A percentile compares a stretch with the other conserved stretches of the same genome.
These are phyloP conservation scores for Cucumis variabilis DNA, from an alignment of 331 rosid genomes.

Conservation along the genomic window DNA sequence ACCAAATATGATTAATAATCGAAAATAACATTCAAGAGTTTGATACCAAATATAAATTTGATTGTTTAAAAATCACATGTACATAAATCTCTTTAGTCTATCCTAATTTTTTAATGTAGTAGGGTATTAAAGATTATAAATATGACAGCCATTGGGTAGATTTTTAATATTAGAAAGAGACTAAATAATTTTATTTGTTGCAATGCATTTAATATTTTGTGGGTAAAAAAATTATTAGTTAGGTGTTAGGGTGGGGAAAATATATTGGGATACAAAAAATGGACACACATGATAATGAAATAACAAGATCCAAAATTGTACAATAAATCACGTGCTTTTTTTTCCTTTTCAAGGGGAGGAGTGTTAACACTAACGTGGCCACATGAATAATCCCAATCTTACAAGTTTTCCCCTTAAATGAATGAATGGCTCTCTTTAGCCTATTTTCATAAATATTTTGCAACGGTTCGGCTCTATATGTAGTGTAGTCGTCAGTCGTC, in stretches of 20 bases:
- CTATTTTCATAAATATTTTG: no score
- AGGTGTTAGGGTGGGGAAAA: background rate
- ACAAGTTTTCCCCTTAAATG: background rate
- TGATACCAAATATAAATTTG: no score
- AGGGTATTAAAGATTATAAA: background rate
- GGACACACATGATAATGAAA: background rate
- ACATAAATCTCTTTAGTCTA: no score
- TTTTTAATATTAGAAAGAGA: background rate
- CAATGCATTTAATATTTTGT: background rate
- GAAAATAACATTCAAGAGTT: no score
- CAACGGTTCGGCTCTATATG: no score
- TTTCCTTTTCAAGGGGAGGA: no score
- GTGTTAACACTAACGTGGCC: background rate
- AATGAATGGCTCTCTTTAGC: no score
- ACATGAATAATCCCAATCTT: background rate
- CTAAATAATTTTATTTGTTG: background rate
- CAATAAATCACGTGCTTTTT: constrained; percentile 3
- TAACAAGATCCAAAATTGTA: background rate
- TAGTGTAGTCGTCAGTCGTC: no score
- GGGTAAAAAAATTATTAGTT: background rate
- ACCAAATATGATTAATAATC: no score
- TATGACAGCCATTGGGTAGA: background rate
- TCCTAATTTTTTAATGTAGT: background rate
- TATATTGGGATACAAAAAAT: background rate
- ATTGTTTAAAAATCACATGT: no score